Conservation (phyloP, 305 asterid species). For the Fraxinus latifolia region DNA sequence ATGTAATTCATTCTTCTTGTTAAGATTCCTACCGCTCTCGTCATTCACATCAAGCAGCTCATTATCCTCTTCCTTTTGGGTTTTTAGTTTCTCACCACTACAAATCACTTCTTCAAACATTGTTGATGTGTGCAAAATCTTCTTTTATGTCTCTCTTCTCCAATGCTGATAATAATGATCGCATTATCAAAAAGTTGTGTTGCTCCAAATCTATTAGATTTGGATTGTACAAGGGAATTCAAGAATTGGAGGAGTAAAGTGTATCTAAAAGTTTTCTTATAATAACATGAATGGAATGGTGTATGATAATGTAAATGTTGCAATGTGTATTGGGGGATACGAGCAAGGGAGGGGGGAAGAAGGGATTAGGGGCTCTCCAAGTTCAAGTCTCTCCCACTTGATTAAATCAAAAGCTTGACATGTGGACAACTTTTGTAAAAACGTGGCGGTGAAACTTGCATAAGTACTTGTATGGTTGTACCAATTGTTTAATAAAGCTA, state of each 20-base stretch:
- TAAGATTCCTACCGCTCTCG: conserved; percentile 29
- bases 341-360: neutral
- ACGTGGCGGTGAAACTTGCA: neutral
- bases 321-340: neutral
- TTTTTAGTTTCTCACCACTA: neutral
- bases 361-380: neutral
- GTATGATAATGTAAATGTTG: neutral
- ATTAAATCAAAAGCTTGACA: neutral
- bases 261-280: neutral
- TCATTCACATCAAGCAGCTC: conserved; percentile 33
- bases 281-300: neutral
- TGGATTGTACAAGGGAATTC: neutral
- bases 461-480: neutral
- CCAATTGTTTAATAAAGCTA: neutral
- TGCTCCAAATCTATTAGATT: neutral
- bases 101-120: neutral
- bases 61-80: conserved; percentile 23
- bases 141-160: neutral
- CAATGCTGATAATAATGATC: neutral
- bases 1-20: conserved; percentile 40
- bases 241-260: neutral
- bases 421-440: neutral
- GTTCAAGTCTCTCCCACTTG: neutral
- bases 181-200: neutral
- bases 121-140: neutral